These are phyloP conservation scores for Leccinum olivaceopallidum DNA, from an alignment of 768 basidiomycete genomes.

Conservation along the genomic window DNA sequence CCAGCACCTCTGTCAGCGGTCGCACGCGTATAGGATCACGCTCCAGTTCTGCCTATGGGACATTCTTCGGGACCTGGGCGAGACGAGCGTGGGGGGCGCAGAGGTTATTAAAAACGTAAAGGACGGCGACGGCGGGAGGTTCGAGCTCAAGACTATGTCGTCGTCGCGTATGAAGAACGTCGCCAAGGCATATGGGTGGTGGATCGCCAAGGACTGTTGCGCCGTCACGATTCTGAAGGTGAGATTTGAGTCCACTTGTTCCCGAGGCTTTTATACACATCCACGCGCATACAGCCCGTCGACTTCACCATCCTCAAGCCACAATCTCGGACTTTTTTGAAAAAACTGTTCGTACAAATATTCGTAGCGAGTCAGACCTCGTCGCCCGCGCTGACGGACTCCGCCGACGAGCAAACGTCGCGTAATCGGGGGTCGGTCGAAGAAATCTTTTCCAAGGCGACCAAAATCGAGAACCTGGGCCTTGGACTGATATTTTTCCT, in stretches of 20 bases:
- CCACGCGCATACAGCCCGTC: slow-evolving; percentile 60
- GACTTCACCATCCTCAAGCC: slow-evolving; percentile 79
- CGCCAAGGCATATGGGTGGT: slow-evolving; percentile 89
- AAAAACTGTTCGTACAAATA: slow-evolving; percentile 64
- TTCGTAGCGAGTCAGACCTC: slow-evolving; percentile 75
- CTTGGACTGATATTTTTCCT: slow-evolving; percentile 82
- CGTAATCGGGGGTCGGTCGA: slow-evolving; percentile 66
- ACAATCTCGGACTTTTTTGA: slow-evolving; percentile 64
- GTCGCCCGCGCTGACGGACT: slow-evolving; percentile 57
- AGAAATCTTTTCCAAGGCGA: slow-evolving; percentile 76
- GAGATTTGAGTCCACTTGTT: slow-evolving; percentile 3
- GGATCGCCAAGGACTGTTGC: slow-evolving; percentile 82
- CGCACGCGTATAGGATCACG: slow-evolving; percentile 88
- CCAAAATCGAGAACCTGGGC: slow-evolving; percentile 62
- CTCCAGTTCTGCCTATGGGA: slow-evolving; percentile 97
- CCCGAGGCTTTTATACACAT: background rate
- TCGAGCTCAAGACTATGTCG: slow-evolving; percentile 55
- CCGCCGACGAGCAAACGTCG: slow-evolving; percentile 37
- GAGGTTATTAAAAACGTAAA: slow-evolving; percentile 66
- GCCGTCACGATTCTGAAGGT: slow-evolving; percentile 85
- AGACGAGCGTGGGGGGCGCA: slow-evolving; percentile 75
- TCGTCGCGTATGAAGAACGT: slow-evolving; percentile 64
- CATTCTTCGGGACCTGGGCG: slow-evolving; percentile 89
- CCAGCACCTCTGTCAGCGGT: slow-evolving; percentile 73
- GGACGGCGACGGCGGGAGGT: slow-evolving; percentile 41